These are phyloP conservation scores for Phalaenopsis aphrodite DNA, from an alignment of 106 monocot species.

Conservation along the genomic window DNA sequence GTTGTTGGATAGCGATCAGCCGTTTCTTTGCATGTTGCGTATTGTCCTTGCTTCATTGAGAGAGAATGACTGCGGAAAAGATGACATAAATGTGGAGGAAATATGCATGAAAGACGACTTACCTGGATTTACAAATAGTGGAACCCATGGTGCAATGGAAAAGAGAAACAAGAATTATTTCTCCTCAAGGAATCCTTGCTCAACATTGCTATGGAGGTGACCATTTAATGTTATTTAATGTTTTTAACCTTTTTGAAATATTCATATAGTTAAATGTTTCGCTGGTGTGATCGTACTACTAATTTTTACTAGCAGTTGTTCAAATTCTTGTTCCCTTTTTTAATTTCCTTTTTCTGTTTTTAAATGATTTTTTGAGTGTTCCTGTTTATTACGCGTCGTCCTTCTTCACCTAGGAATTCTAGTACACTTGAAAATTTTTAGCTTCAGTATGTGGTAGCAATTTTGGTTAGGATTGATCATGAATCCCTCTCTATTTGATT, in stretches of 20 bases:
- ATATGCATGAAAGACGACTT: slow-evolving; percentile 33
- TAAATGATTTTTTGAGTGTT: background rate
- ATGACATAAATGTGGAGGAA: slow-evolving; percentile 57
- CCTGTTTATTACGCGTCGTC: background rate
- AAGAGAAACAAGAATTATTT: slow-evolving; percentile 42
- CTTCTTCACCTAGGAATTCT: background rate
- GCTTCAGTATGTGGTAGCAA: background rate
- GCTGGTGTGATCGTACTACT: background rate
- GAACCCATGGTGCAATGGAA: slow-evolving; percentile 20
- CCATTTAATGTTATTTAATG: background rate
- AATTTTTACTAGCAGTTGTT: background rate
- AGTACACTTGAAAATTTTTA: background rate
- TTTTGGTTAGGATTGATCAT: background rate
- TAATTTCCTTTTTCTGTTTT: background rate
- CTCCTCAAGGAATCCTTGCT: slow-evolving; percentile 55
- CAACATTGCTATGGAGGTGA: slow-evolving; percentile 93
- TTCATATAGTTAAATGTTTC: background rate
- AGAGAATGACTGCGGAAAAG: slow-evolving; percentile 80
- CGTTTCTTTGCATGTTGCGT: slow-evolving; percentile 92
- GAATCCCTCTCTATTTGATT: background rate
- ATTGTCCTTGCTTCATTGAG: slow-evolving; percentile 86
- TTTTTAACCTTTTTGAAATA: background rate
- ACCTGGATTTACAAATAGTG: slow-evolving; percentile 47
- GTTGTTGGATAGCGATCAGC: slow-evolving; percentile 93
- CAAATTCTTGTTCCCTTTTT: background rate